Percentiles rank a stretch among this genome's conserved stretches.
Conservation (phyloP, 208 protist genomes). For the Leishmania aethiopica region DNA sequence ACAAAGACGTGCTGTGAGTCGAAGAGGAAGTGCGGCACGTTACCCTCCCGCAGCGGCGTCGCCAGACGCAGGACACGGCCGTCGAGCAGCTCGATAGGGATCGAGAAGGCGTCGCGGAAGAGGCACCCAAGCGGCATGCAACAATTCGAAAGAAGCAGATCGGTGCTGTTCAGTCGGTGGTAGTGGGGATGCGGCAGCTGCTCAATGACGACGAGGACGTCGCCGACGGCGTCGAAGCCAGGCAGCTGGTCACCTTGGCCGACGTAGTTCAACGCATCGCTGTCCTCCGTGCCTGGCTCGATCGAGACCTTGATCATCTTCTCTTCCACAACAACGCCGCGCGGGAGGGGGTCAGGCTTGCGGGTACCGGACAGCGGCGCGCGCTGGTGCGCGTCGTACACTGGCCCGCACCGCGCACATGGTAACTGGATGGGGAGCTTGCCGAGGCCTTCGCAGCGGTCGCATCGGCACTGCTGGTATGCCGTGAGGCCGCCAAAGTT, state of each 20-base stretch:
- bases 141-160: slow-evolving; percentile 90
- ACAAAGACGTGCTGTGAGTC: slow-evolving; percentile 50
- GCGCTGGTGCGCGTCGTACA: slow-evolving; percentile 67
- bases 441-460: slow-evolving; percentile 78
- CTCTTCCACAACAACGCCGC: slow-evolving; percentile 86
- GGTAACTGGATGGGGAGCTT: slow-evolving; percentile 22
- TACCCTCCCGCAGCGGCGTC: slow-evolving; percentile 39
- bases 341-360: slow-evolving; percentile 22
- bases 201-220: slow-evolving; percentile 96
- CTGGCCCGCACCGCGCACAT: slow-evolving; percentile 54
- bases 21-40: slow-evolving; percentile 31
- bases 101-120: slow-evolving; percentile 71
- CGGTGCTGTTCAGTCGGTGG: slow-evolving; percentile 84
- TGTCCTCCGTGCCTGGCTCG: slow-evolving; percentile 94
- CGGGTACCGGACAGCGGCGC: slow-evolving; percentile 66
- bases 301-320: slow-evolving; percentile 95
- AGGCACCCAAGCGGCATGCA: slow-evolving; percentile 79
- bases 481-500: slow-evolving; percentile 94
- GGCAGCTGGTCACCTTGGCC: slow-evolving; percentile 95
- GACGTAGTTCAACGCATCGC: slow-evolving; percentile 93
- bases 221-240: slow-evolving; percentile 87
- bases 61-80: slow-evolving; percentile 75
- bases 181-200: slow-evolving; percentile 95
- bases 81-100: slow-evolving; percentile 90
- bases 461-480: slow-evolving; percentile 88